Conservation (phyloP, 176 grass and related monocot genomes). For the Lolium perenne region DNA sequence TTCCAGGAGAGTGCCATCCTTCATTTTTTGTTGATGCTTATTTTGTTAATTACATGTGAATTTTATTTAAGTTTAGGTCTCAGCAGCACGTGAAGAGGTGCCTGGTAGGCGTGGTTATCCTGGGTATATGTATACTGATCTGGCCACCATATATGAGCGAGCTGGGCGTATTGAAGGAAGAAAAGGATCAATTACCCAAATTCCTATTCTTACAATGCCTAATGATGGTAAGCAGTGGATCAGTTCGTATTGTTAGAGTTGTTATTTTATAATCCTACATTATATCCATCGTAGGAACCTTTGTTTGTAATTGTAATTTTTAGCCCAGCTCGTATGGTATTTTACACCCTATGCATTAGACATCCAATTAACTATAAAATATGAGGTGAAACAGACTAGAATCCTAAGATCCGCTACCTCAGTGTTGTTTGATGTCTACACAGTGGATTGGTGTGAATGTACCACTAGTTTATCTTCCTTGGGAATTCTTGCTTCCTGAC, state of each 20-base stretch:
- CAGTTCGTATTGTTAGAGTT: slow-evolving; percentile 25
- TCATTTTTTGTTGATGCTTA: neutral
- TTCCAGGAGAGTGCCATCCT: neutral
- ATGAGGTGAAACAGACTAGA: neutral
- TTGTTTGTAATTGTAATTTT: slow-evolving; percentile 13
- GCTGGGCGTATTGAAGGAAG: slow-evolving; percentile 95
- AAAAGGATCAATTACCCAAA: slow-evolving; percentile 92
- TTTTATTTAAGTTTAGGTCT: slow-evolving; percentile 60
- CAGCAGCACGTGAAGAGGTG: slow-evolving; percentile 90
- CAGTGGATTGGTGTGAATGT: neutral
- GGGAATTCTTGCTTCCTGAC: slow-evolving; percentile 13
- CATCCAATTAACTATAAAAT: slow-evolving; percentile 10
- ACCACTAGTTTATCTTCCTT: neutral
- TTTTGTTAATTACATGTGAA: neutral
- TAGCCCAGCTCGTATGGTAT: neutral
- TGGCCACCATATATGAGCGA: slow-evolving; percentile 95
- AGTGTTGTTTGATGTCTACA: neutral
- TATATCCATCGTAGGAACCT: neutral
- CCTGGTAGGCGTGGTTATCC: slow-evolving; percentile 98
- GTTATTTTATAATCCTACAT: neutral
- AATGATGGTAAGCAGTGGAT: slow-evolving; percentile 71
- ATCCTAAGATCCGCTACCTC: neutral
- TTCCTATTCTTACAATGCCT: slow-evolving; percentile 96
- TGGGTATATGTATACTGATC: slow-evolving; percentile 96
- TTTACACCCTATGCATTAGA: slow-evolving; percentile 7